Base-by-base conservation (phyloP, 2,329 filamentous ascomycete species). In the Magnaporthales sp. region DNA sequence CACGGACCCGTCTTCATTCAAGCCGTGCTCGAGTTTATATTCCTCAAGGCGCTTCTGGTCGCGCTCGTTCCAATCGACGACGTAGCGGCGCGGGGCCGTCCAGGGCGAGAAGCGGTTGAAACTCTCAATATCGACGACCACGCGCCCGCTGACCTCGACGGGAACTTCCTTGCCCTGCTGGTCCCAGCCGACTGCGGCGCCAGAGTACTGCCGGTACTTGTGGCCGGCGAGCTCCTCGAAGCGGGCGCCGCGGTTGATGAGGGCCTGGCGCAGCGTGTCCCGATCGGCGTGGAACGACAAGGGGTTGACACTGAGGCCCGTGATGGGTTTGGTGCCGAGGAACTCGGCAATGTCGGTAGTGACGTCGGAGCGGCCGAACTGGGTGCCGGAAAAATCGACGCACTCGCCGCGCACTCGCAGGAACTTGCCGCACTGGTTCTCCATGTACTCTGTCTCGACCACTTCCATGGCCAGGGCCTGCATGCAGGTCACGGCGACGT, bases 301-400 rank as follows among this genome's bases (percentile, higher is more conserved):
- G 0, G 83, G 83, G 66, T 79, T 83, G 2, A 77, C 77, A 60
- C 78, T 73, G 4, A 85, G 75, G 0, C 77, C 73, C 0, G 76
- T 76, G 69, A 85, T 82, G 66, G 77, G 75, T 62, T 76, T 77
- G 11, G 80, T 80, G 19, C 82, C 83, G 19, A 74, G 69, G 67
- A 83, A 84, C 22, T 76, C 71, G 11, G 72, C 68, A 51, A 84
- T 78, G 38, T 75, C 70, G 67, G 80, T 75, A 11, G 68, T 70
- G 30, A 76, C 71, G 6, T 72, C 68, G 7, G 73, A 71, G 67
- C 79, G 79, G 9, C 83, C 81, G 69, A 84, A 83, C 1, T 72
- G 74, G 67, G 77, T 78, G n/a, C 83, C 83, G 65, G 82, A 76
- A 73, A 80, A 83, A 63, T 84, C 81, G 63, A 84, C 76, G 54